These are phyloP conservation scores for Pseudohalonectria lignicola DNA, from an alignment of 2,329 filamentous ascomycete species.

Conservation along the genomic window DNA sequence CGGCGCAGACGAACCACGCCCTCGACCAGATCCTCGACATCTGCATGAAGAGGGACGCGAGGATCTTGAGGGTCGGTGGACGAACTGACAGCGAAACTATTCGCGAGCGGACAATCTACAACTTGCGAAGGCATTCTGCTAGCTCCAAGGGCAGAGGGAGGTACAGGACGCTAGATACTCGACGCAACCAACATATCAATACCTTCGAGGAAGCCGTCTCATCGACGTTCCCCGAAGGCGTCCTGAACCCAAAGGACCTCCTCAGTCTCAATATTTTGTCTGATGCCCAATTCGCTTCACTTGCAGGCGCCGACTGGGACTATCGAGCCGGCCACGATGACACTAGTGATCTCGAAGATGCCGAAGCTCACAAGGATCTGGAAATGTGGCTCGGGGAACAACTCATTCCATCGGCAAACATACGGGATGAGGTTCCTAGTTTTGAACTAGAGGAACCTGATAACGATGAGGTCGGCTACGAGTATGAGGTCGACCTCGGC, in stretches of 20 bases:
- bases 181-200: too few relatives aligned
- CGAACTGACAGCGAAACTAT: constrained; percentile 57
- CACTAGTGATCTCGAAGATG: constrained; percentile 1
- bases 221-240: constrained; percentile 20
- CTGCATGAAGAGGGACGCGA: constrained; percentile 39
- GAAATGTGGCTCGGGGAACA: constrained; percentile 44
- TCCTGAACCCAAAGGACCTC: constrained; percentile 45
- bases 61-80: constrained; percentile 53
- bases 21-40: constrained; percentile 69
- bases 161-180: constrained; percentile 15
- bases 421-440: too few relatives aligned
- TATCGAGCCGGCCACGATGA: background rate
- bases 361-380: constrained; percentile 10
- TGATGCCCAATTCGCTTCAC: constrained; percentile 48
- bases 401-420: constrained; percentile 19
- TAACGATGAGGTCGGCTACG: too few relatives aligned
- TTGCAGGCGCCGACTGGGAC: constrained; percentile 36
- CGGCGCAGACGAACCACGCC: constrained; percentile 86
- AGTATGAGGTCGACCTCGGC: constrained; percentile 34
- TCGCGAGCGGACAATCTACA: constrained; percentile 54
- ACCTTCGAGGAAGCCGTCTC: too few relatives aligned
- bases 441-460: too few relatives aligned
- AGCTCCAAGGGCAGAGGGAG: constrained; percentile 11
- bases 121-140: constrained; percentile 31
- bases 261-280: constrained; percentile 46